Evolutionary conservation across 768 basidiomycete genomes (phyloP).

Genomic region (Tephrocybe sp.): DNA sequence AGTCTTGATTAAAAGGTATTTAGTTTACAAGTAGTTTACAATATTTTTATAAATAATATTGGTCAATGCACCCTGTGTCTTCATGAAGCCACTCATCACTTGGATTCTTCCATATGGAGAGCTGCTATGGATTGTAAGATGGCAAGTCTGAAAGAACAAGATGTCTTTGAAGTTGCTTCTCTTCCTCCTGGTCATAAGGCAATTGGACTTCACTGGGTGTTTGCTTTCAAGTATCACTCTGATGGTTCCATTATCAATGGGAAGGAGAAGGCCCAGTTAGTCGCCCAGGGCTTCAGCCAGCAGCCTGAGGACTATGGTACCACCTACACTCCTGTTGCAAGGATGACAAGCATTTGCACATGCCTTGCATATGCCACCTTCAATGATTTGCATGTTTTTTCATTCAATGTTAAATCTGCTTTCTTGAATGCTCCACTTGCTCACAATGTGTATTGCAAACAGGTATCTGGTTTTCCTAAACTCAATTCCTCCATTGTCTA

Average conservation of each 20-base stretch:
- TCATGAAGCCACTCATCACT: conserved; percentile 18
- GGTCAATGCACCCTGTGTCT: no score
- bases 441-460: conserved; percentile 14
- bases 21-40: no score
- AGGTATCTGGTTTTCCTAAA: conserved; percentile 14
- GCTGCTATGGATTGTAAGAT: conserved; percentile 26
- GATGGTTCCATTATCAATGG: conserved; percentile 30
- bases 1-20: no score
- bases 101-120: conserved; percentile 21
- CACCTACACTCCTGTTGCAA: conserved; percentile 35
- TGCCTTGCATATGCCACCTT: conserved; percentile 2
- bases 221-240: conserved; percentile 34
- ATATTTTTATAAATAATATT: no score
- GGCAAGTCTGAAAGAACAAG: conserved; percentile 14
- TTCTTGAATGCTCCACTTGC: conserved; percentile 24
- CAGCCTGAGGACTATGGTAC: conserved; percentile 32
- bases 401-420: conserved; percentile 28
- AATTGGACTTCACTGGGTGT: conserved; percentile 35
- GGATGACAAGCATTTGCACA: conserved; percentile 19
- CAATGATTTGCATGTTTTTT: conserved; percentile 20
- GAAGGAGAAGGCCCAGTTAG: conserved; percentile 28
- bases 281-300: conserved; percentile 26
- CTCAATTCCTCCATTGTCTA: conserved; percentile 10
- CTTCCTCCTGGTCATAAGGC: conserved; percentile 27
- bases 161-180: conserved; percentile 25